Percentiles rank a stretch among this genome's conserved stretches.
phyloP scores from a whole-genome alignment of 73 alveolate species.

The Chromera velia region DNA sequence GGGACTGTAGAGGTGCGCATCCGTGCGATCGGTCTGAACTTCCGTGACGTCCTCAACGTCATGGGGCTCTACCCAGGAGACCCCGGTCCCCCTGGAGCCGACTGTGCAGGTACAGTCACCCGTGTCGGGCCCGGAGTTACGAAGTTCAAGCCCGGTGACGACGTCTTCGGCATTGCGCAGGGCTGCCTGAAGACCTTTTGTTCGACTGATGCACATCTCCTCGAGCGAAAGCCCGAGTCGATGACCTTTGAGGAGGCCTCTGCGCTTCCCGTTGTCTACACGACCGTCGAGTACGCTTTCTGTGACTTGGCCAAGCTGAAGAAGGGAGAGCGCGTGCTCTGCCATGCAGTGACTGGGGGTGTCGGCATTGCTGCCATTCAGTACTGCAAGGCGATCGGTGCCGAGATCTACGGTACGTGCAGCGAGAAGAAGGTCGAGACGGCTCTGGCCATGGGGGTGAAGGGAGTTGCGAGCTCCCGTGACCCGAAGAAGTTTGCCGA shows the following conservation, averaged over 20 bases:
- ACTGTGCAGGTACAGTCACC: constrained; percentile 31
- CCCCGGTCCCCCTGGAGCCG: constrained; percentile 41
- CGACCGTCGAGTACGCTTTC: constrained; percentile 30
- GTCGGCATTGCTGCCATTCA: constrained; percentile 42
- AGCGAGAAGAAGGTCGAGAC: too few species aligned
- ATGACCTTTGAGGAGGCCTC: constrained; percentile 31
- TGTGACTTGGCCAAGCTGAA: not conserved
- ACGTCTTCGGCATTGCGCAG: constrained; percentile 46
- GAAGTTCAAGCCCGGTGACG: constrained; percentile 25
- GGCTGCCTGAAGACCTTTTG: constrained; percentile 43
- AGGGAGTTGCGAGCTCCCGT: too few species aligned
- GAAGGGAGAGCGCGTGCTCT: constrained; percentile 44
- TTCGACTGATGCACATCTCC: constrained; percentile 26
- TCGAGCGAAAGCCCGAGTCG: not conserved
- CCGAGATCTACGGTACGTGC: too few species aligned
- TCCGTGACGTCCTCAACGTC: constrained; percentile 14
- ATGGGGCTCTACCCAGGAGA: constrained; percentile 38
- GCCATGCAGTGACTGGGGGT: constrained; percentile 46
- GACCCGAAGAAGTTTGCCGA: too few species aligned
- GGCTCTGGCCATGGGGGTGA: too few species aligned
- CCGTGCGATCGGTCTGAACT: not conserved
- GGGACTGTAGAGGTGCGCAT: not conserved
- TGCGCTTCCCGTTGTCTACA: constrained; percentile 37
- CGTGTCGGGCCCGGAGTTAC: constrained; percentile 17
- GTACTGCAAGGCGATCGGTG: constrained; percentile 41